Base-by-base conservation (phyloP, 75 land plant species). In the Pseudotsuga menziesii region DNA sequence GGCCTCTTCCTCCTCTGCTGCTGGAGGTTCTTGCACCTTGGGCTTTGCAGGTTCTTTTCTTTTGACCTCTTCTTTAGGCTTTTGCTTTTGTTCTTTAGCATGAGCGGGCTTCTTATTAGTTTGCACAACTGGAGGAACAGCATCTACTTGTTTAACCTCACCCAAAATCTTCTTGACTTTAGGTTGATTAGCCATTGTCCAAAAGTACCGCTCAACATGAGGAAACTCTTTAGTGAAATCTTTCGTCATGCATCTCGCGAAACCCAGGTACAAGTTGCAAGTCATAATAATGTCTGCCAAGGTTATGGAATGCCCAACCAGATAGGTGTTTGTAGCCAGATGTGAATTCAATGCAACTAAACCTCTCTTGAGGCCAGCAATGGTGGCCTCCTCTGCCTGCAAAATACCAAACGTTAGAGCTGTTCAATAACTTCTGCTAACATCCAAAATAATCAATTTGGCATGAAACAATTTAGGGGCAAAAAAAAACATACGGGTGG, bases 101-200 rank as follows among this genome's bases (percentile, higher is more conserved):
- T 57, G 85, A 32, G 78, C 69, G 48, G 83, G 76, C 56, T 80
- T 77, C 59, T 88, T 85, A 1, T 60, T 54, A 39, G 88, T 82
- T 55, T 74, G 82, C 29, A 80, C 55, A 73, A 91, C 85, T 58
- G 99, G 89, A 55, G 89, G 88, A 27, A 90, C 85, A 80, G 89
- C 78, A 54, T 83, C 92, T 39, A 84, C 61, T 73, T 88, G 93
- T 52, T 81, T 86, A 0, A 94, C 82, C 61, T 97, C 95, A 29
- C 95, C 98, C 69, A 94, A 32, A 16, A 89, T 39, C 82, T 94
- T 94, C 61, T 84, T 81, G 71, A 97, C 83, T 17, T 89, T 82
- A 6, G 99, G 99, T 56, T 96, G 97, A 77, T 93, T 90, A 11
- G 88, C 89, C 78, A 93, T 36, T n/a, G 99, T 93, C 94, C 94